Evolutionary conservation across 2,329 filamentous ascomycete genomes (phyloP), one percentile per base, ranked within the genome.

Genomic region (Xylaria arbuscula): DNA sequence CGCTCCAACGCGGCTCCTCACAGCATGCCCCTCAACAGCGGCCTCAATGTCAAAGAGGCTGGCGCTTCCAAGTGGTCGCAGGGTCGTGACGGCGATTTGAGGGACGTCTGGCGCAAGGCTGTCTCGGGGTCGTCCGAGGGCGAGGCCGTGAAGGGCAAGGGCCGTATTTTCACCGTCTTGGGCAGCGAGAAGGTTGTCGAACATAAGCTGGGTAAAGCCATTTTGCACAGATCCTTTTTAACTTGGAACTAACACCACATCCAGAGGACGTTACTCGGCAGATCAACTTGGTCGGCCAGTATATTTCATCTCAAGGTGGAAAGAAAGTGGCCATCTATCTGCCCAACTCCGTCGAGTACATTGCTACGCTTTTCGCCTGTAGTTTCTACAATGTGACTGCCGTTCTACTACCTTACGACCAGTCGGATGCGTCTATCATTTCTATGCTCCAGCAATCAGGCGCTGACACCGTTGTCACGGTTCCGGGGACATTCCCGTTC

Each of bases 271-370:
- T 98, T 58, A 95, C 92, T 8, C 90, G 90, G 72, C 92, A 97
- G 78, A 97, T 98, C 79, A 94, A 93, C 79, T 86, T 96, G 34
- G 89, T 98, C 75, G 96, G 96, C 70, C 88, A 88, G 75, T 89
- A 94, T 75, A 86, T 93, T 73, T 84, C 92, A 66, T 88, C 92
- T 74, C 88, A 92, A 71, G 88, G 90, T 64, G 89, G 89, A 45
- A 91, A 89, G 78, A 91, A 89, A 58, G 92, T 98, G 38, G 96
- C 94, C 70, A 87, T 98, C 71, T 97, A 97, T 79, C 86, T 98
- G 65, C 93, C 94, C 51, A 98, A 99, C 84, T 97, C 94, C 55
- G 86, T 97, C 75, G 96, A 99, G 81, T 89, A 97, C 69, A 83
- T 99, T 58, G 87, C 89, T 40, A 86, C 92, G 8, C 83, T 98